Conservation (phyloP, 1,284 basidiomycete species). For the Ustilago loliicola region DNA sequence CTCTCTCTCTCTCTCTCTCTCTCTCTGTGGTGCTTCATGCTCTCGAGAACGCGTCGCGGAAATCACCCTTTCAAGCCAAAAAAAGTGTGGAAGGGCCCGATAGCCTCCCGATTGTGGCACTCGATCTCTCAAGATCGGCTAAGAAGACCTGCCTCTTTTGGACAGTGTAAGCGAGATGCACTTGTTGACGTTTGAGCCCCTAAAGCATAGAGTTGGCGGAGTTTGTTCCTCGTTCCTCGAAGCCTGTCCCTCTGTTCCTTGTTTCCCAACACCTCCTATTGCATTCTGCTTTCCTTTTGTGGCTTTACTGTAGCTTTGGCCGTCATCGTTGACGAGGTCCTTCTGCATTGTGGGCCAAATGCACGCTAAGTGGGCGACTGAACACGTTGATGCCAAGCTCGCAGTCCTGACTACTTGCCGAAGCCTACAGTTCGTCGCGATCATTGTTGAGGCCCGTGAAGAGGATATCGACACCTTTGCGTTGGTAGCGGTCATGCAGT, state of each 20-base stretch:
- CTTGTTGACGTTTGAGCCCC: conserved; percentile 27
- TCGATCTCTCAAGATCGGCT: conserved; percentile 1
- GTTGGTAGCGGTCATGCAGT: not conserved
- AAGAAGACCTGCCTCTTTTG: conserved; percentile 10
- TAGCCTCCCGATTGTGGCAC: not conserved
- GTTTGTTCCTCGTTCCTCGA: conserved; percentile 19
- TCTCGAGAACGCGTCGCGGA: conserved; percentile 42
- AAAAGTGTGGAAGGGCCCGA: conserved; percentile 6
- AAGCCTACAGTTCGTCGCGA: not conserved
- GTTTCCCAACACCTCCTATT: conserved; percentile 30
- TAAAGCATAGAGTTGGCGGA: conserved; percentile 31
- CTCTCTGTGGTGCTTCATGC: too few species aligned
- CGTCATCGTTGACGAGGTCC: too few species aligned
- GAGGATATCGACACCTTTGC: too few species aligned
- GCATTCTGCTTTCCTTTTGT: not conserved
- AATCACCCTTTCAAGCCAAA: conserved; percentile 2
- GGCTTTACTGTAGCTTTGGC: not conserved
- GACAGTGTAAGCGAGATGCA: conserved; percentile 29
- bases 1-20: not conserved
- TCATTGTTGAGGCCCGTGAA: not conserved
- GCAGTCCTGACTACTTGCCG: conserved; percentile 1
- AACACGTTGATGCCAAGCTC: not conserved
- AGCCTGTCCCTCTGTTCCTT: not conserved
- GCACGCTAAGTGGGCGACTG: conserved; percentile 13
- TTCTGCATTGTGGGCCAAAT: conserved; percentile 22